Percentiles rank a stretch among this genome's conserved stretches.
Conservation (phyloP, 2,329 filamentous ascomycete species). For the Monosporascus sp. region DNA sequence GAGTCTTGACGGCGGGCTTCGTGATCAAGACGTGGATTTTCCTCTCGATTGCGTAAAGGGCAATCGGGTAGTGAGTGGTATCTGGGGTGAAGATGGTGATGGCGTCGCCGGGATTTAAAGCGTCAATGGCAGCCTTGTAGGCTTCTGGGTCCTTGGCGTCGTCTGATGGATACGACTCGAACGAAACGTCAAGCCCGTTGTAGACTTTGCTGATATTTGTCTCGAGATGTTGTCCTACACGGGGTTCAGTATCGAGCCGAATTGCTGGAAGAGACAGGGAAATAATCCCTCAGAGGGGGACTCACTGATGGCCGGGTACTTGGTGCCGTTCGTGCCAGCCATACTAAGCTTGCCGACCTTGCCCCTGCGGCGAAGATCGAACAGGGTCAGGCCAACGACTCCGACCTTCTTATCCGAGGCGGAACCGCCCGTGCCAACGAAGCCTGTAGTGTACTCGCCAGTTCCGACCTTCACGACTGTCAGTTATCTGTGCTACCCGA, state of each 20-base stretch:
- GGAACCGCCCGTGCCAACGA: conserved; percentile 77
- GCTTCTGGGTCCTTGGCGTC: conserved; percentile 68
- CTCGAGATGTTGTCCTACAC: conserved; percentile 68
- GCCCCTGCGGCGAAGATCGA: conserved; percentile 80
- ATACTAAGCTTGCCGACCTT: conserved; percentile 84
- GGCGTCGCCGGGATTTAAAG: conserved; percentile 72
- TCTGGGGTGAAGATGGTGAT: conserved; percentile 97
- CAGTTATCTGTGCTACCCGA: conserved; percentile 4
- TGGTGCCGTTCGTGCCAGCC: conserved; percentile 83
- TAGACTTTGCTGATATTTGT: conserved; percentile 86
- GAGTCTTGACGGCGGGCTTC: conserved; percentile 84
- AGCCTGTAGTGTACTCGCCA: conserved; percentile 95
- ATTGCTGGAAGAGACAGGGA: background rate
- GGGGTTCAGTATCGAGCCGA: conserved; percentile 4
- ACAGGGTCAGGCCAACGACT: conserved; percentile 83
- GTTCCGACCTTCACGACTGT: conserved; percentile 62
- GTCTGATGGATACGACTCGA: conserved; percentile 76
- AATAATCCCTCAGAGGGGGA: conserved; percentile 10
- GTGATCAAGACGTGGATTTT: conserved; percentile 89
- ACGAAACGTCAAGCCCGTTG: conserved; percentile 82
- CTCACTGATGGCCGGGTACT: conserved; percentile 86
- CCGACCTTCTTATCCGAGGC: conserved; percentile 94
- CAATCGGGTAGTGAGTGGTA: conserved; percentile 87
- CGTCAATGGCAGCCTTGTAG: conserved; percentile 85
- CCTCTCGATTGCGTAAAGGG: conserved; percentile 83